Evolutionary conservation across 306 rosid species (phyloP).

Genomic region (Hippophae tibetana): DNA sequence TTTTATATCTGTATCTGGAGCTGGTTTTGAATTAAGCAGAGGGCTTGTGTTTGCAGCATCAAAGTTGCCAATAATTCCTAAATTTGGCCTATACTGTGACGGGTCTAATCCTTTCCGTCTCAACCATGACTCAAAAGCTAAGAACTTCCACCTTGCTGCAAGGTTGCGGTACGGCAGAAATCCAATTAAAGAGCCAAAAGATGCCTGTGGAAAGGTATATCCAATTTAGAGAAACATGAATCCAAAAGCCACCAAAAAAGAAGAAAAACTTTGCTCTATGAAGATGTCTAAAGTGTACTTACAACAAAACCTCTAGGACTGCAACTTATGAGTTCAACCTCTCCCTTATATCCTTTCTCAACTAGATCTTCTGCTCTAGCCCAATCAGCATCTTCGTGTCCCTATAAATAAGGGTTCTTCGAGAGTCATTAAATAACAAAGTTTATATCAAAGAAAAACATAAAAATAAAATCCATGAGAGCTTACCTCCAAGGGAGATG

Average conservation of each 20-base stretch:
- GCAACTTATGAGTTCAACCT: constrained; percentile 73
- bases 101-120: constrained; percentile 84
- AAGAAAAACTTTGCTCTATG: neutral
- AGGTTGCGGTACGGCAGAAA: constrained; percentile 90
- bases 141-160: constrained; percentile 77
- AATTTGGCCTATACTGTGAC: constrained; percentile 48
- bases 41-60: constrained; percentile 31
- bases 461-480: constrained; percentile 8
- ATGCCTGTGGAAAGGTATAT: constrained; percentile 53
- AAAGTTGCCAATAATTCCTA: constrained; percentile 42
- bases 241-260: neutral
- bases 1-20: constrained; percentile 26
- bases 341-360: constrained; percentile 48
- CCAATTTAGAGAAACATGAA: constrained; percentile 28
- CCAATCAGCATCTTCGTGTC: constrained; percentile 67
- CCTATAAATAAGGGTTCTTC: constrained; percentile 33
- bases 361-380: constrained; percentile 50
- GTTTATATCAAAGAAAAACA: constrained; percentile 13
- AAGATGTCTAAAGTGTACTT: constrained; percentile 33
- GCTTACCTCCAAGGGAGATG: constrained; percentile 47
- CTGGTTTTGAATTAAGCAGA: constrained; percentile 25
- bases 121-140: constrained; percentile 95
- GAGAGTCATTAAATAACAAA: constrained; percentile 1
- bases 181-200: constrained; percentile 81
- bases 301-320: constrained; percentile 77